Percentiles rank a stretch among this genome's conserved stretches.
These are phyloP conservation scores for Luffa aegyptiaca DNA, from an alignment of 306 rosid genomes.

Conservation along the genomic window DNA sequence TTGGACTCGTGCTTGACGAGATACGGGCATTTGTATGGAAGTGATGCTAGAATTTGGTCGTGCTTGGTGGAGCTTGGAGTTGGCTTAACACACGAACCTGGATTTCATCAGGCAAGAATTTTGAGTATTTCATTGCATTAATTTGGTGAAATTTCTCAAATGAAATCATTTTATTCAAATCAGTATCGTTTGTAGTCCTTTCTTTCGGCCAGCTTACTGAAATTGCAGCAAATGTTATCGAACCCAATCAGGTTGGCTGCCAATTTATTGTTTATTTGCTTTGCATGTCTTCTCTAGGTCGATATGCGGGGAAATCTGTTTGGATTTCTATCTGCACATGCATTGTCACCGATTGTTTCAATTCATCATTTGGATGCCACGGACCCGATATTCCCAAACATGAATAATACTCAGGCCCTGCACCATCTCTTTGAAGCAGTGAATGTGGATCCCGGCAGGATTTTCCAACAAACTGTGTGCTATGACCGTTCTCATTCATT, in stretches of 20 bases:
- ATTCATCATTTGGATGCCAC: conserved; percentile 82
- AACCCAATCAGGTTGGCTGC: background rate
- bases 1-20: conserved; percentile 77
- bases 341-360: conserved; percentile 66
- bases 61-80: conserved; percentile 88
- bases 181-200: background rate
- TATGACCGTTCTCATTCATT: conserved; percentile 48
- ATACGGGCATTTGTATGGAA: conserved; percentile 76
- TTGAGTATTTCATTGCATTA: background rate
- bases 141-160: background rate
- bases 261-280: background rate
- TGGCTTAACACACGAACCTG: conserved; percentile 72
- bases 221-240: background rate
- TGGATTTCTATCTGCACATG: conserved; percentile 77
- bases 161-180: background rate
- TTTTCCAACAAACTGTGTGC: conserved; percentile 78
- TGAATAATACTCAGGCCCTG: conserved; percentile 54
- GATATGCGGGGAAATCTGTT: conserved; percentile 85
- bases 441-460: conserved; percentile 59
- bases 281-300: conserved; percentile 31
- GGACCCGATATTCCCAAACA: conserved; percentile 66
- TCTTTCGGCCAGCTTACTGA: background rate
- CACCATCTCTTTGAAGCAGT: conserved; percentile 58
- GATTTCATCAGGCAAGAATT: conserved; percentile 80
- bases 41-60: conserved; percentile 74